Conservation (phyloP, 177 flowering plant genomes). For the Vitis hybrid region DNA sequence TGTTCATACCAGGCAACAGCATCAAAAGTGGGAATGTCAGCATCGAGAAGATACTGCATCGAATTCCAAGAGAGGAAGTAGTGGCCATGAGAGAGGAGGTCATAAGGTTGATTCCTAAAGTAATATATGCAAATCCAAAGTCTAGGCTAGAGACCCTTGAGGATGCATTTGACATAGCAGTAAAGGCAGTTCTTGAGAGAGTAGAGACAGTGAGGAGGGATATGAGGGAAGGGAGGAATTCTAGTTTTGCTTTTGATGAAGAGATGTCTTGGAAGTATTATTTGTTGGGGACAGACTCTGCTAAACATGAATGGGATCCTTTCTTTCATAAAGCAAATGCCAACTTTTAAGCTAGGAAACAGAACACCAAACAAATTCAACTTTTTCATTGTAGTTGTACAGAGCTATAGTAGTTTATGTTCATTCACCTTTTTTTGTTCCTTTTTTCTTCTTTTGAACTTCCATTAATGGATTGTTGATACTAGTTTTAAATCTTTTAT, state of each 20-base stretch:
- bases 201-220: constrained; percentile 40
- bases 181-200: constrained; percentile 56
- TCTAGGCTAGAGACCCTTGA: constrained; percentile 41
- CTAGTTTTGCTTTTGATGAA: constrained; percentile 22
- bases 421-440: too few relatives aligned
- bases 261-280: constrained; percentile 47
- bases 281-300: constrained; percentile 36
- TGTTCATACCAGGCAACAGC: constrained; percentile 48
- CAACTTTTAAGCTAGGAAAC: not conserved
- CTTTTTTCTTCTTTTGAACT: too few relatives aligned
- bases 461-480: too few relatives aligned
- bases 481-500: too few relatives aligned
- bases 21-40: constrained; percentile 33
- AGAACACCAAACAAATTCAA: too few relatives aligned
- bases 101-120: constrained; percentile 56
- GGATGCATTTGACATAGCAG: constrained; percentile 76
- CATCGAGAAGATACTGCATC: constrained; percentile 40
- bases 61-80: constrained; percentile 36
- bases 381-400: too few relatives aligned
- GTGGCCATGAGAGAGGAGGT: constrained; percentile 61
- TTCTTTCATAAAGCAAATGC: constrained; percentile 24
- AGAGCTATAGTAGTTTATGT: too few relatives aligned
- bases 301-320: constrained; percentile 58
- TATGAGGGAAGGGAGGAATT: constrained; percentile 23
- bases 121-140: constrained; percentile 65